Evolutionary conservation across 345 rosid genomes (phyloP), one percentile per base, ranked within the genome.

Genomic region (Mercurialis annua): DNA sequence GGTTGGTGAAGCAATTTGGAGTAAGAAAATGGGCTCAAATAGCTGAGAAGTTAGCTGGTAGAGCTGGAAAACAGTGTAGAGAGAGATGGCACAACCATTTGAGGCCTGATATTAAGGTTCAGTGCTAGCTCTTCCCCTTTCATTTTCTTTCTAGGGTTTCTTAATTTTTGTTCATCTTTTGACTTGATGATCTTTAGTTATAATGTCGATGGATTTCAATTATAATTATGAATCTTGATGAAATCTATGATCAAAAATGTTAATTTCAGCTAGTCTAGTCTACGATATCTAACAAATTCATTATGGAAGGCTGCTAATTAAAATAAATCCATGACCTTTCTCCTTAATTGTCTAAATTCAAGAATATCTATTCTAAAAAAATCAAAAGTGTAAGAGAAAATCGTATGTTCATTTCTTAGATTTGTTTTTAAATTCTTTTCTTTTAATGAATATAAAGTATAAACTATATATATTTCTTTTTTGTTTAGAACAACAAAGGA

Each of bases 71-170:
- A 75, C 99, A 91, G 74, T 93, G 99, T 70, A 88, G 97, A 4
- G 98, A 93, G 76, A 82, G 98, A 79, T 93, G 99, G 99, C 97
- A 93, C 80, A 93, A 93, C 72, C 97, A 93, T 85, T 77, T 93
- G 67, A 85, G 96, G 20, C 97, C 98, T 24, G 86, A 93, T 78
- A 90, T 93, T 67, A 93, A 87, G 95, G 99, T 87, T 69, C 11
- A 40, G 11, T 40, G n/a, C 44, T 40, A n/a, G n/a, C 10, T 52
- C 26, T 50, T 30, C 17, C 55, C 49, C 30, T 34, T 59, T 17
- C 44, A 34, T 53, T 38, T 29, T 29, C 27, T 21, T 8, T n/a
- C 12, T 40, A 34, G 34, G 58, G 42, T 48, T 21, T 50, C 16
- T 62, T 34, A 12, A 48, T 66, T 44, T 12, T 27, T 31, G 30